phyloP scores from a whole-genome alignment of 257 asterid genomes.

The Ehretia macrophylla region DNA sequence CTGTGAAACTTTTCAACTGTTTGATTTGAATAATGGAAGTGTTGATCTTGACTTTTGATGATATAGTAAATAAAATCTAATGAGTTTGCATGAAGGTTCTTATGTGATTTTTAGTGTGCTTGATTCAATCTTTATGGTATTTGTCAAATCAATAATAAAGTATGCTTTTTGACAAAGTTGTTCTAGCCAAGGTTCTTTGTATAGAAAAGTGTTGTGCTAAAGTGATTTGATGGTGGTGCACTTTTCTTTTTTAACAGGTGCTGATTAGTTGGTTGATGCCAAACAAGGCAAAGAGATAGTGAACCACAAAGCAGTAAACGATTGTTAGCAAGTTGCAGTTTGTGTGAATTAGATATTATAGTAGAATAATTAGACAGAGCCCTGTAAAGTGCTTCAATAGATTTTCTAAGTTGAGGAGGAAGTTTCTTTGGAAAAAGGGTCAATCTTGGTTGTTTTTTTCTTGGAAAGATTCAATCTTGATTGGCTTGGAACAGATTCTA shows the following conservation, averaged over 20 bases:
- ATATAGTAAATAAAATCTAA: conserved; percentile 8
- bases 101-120: conserved; percentile 1
- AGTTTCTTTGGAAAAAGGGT: not conserved
- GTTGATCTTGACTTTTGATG: conserved; percentile 25
- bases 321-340: conserved; percentile 5
- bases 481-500: not conserved
- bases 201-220: not conserved
- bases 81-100: conserved; percentile 13
- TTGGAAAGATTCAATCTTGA: too few species aligned
- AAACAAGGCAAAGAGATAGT: not conserved
- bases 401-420: not conserved
- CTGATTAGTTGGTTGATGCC: too few species aligned
- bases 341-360: not conserved
- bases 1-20: not conserved
- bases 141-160: conserved; percentile 3
- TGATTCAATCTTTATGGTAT: conserved; percentile 9
- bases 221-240: not conserved
- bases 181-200: conserved; percentile 5
- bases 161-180: not conserved
- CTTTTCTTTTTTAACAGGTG: not conserved
- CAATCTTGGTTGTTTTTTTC: not conserved
- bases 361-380: not conserved
- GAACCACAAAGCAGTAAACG: not conserved
- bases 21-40: not conserved
- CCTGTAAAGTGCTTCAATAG: too few species aligned